A percentile compares a stretch with the other conserved stretches of the same genome.
Evolutionary conservation across 2,329 filamentous ascomycete genomes (phyloP).

Genomic region (Chaetomium globosum): DNA sequence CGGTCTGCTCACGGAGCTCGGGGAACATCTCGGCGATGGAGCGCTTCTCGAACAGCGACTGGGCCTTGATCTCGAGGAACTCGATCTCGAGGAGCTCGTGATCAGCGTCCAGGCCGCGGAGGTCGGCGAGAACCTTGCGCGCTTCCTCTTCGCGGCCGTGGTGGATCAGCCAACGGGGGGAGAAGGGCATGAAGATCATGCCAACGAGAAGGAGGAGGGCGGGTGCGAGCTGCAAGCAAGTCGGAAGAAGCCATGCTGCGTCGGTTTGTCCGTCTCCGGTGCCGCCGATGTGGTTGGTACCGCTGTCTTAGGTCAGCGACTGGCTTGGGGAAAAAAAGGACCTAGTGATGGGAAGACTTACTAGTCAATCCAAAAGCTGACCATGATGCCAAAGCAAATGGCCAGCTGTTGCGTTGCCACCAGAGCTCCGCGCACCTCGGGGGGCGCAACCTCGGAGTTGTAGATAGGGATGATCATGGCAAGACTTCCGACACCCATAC

Average conservation of each 20-base stretch:
- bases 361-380: slow-evolving; percentile 66
- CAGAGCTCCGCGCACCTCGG: slow-evolving; percentile 52
- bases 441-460: slow-evolving; percentile 53
- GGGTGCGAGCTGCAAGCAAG: slow-evolving; percentile 70
- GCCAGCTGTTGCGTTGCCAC: slow-evolving; percentile 56
- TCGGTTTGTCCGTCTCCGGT: slow-evolving; percentile 57
- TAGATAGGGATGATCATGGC: slow-evolving; percentile 62
- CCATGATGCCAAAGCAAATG: slow-evolving; percentile 65
- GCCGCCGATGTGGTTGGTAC: slow-evolving; percentile 68
- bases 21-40: slow-evolving; percentile 70
- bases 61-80: slow-evolving; percentile 81
- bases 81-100: slow-evolving; percentile 73
- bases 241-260: slow-evolving; percentile 73
- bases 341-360: slow-evolving; percentile 32
- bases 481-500: slow-evolving; percentile 69
- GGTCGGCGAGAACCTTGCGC: slow-evolving; percentile 60
- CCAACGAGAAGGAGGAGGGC: slow-evolving; percentile 67
- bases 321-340: slow-evolving; percentile 12
- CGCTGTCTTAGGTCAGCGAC: slow-evolving; percentile 43
- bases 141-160: slow-evolving; percentile 71
- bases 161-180: slow-evolving; percentile 73
- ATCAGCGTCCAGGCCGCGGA: slow-evolving; percentile 63
- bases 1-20: slow-evolving; percentile 60
- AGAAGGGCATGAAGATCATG: slow-evolving; percentile 80
- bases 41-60: slow-evolving; percentile 75